A percentile compares a stretch with the other conserved stretches of the same genome.
Conservation (phyloP, 805 yeast species). For the Wickerhamiella vanderwaltii region DNA sequence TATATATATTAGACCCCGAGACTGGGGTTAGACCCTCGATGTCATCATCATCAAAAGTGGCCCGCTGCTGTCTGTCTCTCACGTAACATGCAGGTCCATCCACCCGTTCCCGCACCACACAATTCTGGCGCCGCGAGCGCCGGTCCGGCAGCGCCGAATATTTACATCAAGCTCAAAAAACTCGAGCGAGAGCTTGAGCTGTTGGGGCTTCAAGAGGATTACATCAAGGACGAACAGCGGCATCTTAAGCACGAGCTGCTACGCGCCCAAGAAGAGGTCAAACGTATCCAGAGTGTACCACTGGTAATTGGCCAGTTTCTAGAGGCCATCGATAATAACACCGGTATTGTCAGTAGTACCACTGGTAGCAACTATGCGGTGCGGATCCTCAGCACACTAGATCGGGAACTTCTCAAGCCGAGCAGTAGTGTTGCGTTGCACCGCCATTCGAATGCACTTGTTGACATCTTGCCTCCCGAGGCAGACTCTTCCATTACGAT, state of each 20-base stretch:
- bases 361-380: slow-evolving; percentile 97
- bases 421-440: slow-evolving; percentile 94
- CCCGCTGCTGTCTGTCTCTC: too few relatives aligned
- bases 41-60: too few relatives aligned
- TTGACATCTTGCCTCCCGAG: slow-evolving; percentile 95
- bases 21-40: too few relatives aligned
- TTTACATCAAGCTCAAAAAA: slow-evolving; percentile 68
- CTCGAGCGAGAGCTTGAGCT: slow-evolving; percentile 84
- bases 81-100: too few relatives aligned
- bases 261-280: slow-evolving; percentile 97
- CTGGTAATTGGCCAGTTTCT: slow-evolving; percentile 95
- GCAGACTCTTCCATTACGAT: slow-evolving; percentile 94
- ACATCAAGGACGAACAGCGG: slow-evolving; percentile 95
- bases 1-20: too few relatives aligned
- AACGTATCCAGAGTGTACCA: slow-evolving; percentile 94
- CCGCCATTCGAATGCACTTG: slow-evolving; percentile 96
- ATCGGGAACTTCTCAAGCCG: slow-evolving; percentile 86
- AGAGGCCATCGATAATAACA: slow-evolving; percentile 92
- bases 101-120: too few relatives aligned
- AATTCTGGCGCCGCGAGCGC: too few relatives aligned
- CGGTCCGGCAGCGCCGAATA: background rate
- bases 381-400: slow-evolving; percentile 84
- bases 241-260: slow-evolving; percentile 87
- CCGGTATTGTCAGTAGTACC: slow-evolving; percentile 94
- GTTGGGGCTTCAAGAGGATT: slow-evolving; percentile 80